A percentile compares a stretch with the other conserved stretches of the same genome.
Evolutionary conservation across 805 yeast genomes (phyloP).

Genomic region (Jamesozyma lodderae): DNA sequence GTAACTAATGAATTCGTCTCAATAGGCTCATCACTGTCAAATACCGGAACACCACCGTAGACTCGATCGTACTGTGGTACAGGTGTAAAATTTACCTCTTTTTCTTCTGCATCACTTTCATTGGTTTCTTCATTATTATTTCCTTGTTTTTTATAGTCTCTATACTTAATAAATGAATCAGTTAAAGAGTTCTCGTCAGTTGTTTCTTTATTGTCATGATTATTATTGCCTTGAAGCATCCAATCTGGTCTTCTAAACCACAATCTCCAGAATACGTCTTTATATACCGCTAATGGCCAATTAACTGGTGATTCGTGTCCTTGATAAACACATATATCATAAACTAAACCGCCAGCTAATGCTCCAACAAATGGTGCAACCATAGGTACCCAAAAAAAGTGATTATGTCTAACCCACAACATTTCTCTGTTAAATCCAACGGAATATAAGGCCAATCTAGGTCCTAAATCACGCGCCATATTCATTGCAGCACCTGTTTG

Average conservation of each 20-base stretch:
- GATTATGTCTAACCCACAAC: slow-evolving; percentile 31
- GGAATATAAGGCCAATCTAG: slow-evolving; percentile 39
- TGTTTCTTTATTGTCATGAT: no score
- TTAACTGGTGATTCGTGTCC: slow-evolving; percentile 44
- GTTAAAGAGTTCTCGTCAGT: no score
- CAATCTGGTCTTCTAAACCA: no score
- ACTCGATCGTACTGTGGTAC: no score
- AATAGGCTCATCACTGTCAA: no score
- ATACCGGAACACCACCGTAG: no score
- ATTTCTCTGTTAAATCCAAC: slow-evolving; percentile 39
- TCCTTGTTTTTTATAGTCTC: no score
- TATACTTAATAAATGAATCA: no score
- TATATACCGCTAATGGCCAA: slow-evolving; percentile 25
- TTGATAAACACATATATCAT: slow-evolving; percentile 41
- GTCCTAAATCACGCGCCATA: slow-evolving; percentile 46
- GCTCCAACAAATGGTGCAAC: slow-evolving; percentile 41
- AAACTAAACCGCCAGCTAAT: slow-evolving; percentile 38
- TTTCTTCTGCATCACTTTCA: no score
- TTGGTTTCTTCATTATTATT: no score
- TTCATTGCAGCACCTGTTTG: slow-evolving; percentile 47
- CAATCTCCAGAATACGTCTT: slow-evolving; percentile 3
- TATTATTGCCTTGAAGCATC: background rate
- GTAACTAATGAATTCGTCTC: no score
- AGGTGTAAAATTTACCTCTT: no score
- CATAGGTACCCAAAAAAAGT: slow-evolving; percentile 45